A percentile compares a stretch with the other conserved stretches of the same genome.
Conservation (phyloP, 2,329 filamentous ascomycete genomes). For the Fusarium marasasianum region DNA sequence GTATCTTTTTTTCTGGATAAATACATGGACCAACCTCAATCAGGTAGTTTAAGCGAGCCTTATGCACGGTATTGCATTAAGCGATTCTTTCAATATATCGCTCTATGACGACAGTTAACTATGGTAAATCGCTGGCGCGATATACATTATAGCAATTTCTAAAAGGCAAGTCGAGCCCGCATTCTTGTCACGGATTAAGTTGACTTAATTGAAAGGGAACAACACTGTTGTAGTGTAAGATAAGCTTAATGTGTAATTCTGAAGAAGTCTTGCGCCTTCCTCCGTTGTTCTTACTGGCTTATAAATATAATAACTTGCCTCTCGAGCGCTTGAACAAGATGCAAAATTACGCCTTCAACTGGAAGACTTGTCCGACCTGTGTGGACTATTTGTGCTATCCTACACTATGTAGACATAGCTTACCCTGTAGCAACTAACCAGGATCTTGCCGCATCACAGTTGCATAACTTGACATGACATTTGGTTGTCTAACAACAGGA, state of each 20-base stretch:
- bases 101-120: neutral
- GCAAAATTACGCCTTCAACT: too few species aligned
- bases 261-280: fast-evolving
- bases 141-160: neutral
- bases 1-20: neutral
- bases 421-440: neutral
- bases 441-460: neutral
- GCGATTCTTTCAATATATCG: fast-evolving
- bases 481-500: fast-evolving
- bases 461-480: fast-evolving
- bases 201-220: neutral
- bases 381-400: neutral
- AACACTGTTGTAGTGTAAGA: fast-evolving
- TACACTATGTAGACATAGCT: neutral
- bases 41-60: fast-evolving
- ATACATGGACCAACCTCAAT: neutral
- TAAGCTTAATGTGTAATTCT: fast-evolving
- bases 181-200: fast-evolving
- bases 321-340: too few species aligned
- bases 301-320: fast-evolving
- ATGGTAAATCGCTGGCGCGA: too few species aligned
- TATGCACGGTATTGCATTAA: fast-evolving
- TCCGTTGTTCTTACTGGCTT: fast-evolving
- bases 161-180: fast-evolving
- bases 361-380: too few species aligned